These are phyloP conservation scores for Cadophora malorum DNA, from an alignment of 2,329 filamentous ascomycete species.

Conservation along the genomic window DNA sequence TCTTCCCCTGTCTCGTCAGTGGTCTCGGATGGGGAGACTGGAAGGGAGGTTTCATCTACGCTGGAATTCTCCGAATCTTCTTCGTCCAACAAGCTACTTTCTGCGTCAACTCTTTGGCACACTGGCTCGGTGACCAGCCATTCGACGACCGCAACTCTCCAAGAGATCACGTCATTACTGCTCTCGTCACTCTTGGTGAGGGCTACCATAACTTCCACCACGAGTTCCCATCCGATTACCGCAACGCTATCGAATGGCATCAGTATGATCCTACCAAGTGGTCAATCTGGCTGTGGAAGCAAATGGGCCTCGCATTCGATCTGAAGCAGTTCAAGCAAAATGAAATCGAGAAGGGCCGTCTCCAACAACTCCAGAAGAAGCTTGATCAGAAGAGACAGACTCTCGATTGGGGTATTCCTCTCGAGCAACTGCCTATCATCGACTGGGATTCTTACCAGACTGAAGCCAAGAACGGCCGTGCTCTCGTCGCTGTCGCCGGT, in stretches of 20 bases:
- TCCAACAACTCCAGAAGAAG: conserved; percentile 92
- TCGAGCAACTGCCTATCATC: conserved; percentile 85
- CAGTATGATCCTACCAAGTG: conserved; percentile 95
- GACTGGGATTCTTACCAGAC: conserved; percentile 87
- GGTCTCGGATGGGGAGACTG: conserved; percentile 84
- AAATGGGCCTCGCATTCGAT: conserved; percentile 82
- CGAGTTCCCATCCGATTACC: conserved; percentile 92
- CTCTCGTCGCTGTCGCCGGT: conserved; percentile 78
- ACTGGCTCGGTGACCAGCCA: conserved; percentile 91
- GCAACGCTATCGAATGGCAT: conserved; percentile 89
- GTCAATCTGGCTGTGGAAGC: conserved; percentile 85
- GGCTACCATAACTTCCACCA: conserved; percentile 97
- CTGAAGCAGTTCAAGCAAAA: conserved; percentile 91
- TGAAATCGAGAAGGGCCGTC: conserved; percentile 89
- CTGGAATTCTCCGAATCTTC: conserved; percentile 84
- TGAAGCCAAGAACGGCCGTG: conserved; percentile 78
- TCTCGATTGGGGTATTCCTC: conserved; percentile 85
- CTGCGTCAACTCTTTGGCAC: conserved; percentile 89
- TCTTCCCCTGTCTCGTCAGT: conserved; percentile 77
- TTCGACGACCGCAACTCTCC: conserved; percentile 94
- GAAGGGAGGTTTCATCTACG: conserved; percentile 83
- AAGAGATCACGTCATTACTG: conserved; percentile 86
- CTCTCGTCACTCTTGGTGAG: conserved; percentile 83
- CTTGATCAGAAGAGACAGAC: conserved; percentile 83
- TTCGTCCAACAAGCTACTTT: conserved; percentile 92